A percentile compares a stretch with the other conserved stretches of the same genome.
Conservation (phyloP, 1,139 yeast species). For the Saccharomyces hybrid region DNA sequence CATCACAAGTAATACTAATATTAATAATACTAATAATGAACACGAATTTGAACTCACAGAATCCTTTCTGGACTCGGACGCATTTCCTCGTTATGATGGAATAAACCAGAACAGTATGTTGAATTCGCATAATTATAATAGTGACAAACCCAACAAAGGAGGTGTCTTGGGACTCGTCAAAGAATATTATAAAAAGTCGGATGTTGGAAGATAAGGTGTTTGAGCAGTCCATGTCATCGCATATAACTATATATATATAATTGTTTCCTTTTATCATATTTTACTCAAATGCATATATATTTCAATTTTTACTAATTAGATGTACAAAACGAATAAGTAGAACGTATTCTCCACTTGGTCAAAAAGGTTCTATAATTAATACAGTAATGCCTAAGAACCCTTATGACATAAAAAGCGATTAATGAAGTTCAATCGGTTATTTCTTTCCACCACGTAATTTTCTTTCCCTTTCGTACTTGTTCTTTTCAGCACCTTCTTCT, state of each 20-base stretch:
- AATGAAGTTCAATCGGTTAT: slow-evolving; percentile 9
- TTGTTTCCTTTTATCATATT: neutral
- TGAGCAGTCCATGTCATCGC: neutral
- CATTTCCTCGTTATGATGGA: neutral
- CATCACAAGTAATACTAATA: neutral
- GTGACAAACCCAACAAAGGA: slow-evolving; percentile 23
- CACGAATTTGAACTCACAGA: neutral
- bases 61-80: neutral
- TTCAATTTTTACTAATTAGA: neutral
- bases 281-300: neutral
- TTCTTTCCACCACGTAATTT: slow-evolving; percentile 49
- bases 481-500: slow-evolving; percentile 90
- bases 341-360: neutral
- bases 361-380: neutral
- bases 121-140: neutral
- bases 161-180: slow-evolving; percentile 75
- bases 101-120: neutral
- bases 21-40: neutral
- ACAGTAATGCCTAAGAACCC: neutral
- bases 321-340: neutral
- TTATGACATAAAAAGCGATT: neutral
- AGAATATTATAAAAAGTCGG: slow-evolving; percentile 66
- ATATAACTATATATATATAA: neutral
- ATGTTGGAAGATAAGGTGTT: slow-evolving; percentile 23
- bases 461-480: slow-evolving; percentile 82